Base-by-base conservation (phyloP, 2,329 filamentous ascomycete genomes). In the Neurospora sp. region DNA sequence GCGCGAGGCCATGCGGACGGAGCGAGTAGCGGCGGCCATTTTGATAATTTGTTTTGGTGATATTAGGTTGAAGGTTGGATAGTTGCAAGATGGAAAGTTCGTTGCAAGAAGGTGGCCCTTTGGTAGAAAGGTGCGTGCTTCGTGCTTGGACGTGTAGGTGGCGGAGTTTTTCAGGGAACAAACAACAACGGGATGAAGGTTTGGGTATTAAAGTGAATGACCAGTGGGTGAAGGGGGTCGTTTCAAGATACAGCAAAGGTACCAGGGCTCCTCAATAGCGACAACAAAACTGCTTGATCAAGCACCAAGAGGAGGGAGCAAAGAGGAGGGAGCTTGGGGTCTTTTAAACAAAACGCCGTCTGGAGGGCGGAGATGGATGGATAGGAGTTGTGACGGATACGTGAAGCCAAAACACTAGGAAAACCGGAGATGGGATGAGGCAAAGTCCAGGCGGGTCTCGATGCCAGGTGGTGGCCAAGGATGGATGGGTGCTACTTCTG, bases 191-290 rank as follows among this genome's bases (percentile, higher is more conserved):
- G 33, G 67, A 67, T 68, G 46, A 38, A n/a, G 46, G 67, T 43
- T 42, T 46, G 70, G 68, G 68, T 70, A 68, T 68, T 15, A 70
- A 71, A 67, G 68, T 39, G 66, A 36, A 52, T 28, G 67, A 46
- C 28, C 66, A 17, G 70, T 46, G 17, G 38, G 68, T 19, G 28
- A 46, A n/a, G 72, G 69, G 69, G 70, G 40, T 33, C 23, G 52
- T 69, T 52, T 74, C 66, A 73, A 71, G 77, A 76, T 73, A 78
- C 76, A 71, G 71, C 66, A 70, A 75, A 74, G 67, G 76, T 77
- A 76, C 78, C 76, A 58, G 67, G 68, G 73, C 76, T 78, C 78
- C 76, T 79, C 73, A 79, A 77, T 79, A 79, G 75, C 78, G 77
- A 78, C 76, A 67, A 73, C 78, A 79, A 78, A 78, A 76, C 73